Percentiles rank a stretch among this genome's conserved stretches.
Evolutionary conservation across 148 eudicot genomes (phyloP).

Genomic region (Vaccinium macrocarpon): DNA sequence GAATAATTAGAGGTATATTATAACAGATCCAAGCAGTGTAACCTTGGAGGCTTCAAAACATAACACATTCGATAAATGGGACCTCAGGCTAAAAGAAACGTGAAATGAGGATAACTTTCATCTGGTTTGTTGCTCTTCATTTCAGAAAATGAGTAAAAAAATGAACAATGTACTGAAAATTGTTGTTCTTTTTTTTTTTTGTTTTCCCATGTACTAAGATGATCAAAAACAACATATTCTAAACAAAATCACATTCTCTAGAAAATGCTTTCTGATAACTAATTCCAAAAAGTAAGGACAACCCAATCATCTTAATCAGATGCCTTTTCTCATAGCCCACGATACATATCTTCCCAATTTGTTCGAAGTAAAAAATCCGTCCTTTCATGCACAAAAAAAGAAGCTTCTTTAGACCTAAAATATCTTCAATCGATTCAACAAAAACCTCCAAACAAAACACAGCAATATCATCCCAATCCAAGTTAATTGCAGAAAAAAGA

Average conservation of each 20-base stretch:
- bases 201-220: background rate
- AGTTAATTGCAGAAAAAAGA: background rate
- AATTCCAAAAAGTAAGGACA: background rate
- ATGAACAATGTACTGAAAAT: background rate
- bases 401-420: constrained; percentile 8
- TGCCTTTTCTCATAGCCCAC: background rate
- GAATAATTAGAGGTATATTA: background rate
- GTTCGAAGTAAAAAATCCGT: background rate
- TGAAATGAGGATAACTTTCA: background rate
- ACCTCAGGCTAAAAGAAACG: background rate
- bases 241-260: too few species aligned
- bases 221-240: background rate
- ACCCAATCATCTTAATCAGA: background rate
- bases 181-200: background rate
- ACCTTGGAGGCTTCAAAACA: background rate
- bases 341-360: background rate
- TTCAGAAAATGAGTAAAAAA: background rate
- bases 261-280: background rate
- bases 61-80: background rate
- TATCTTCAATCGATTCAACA: background rate
- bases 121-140: background rate
- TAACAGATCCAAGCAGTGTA: background rate
- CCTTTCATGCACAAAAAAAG: background rate
- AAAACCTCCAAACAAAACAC: background rate
- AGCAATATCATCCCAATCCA: background rate